Conservation (phyloP, 2,329 filamentous ascomycete species). For the Colletotrichum paranaense region DNA sequence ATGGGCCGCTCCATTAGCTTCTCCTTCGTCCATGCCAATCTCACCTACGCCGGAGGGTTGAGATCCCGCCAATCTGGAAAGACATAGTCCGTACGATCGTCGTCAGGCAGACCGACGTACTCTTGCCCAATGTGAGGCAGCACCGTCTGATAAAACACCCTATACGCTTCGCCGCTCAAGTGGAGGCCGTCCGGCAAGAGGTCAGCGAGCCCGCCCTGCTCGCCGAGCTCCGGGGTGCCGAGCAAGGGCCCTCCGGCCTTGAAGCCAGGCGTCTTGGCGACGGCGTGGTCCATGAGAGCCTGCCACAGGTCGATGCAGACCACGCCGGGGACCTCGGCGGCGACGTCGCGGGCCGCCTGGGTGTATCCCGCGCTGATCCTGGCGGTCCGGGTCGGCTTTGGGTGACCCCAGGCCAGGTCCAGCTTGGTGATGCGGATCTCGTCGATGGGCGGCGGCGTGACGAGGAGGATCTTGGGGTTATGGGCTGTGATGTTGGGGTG, state of each 20-base stretch:
- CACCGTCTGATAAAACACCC: slow-evolving; percentile 61
- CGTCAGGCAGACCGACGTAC: slow-evolving; percentile 49
- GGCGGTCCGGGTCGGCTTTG: slow-evolving; percentile 55
- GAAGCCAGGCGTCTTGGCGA: slow-evolving; percentile 66
- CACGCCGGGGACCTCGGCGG: slow-evolving; percentile 73
- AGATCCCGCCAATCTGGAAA: slow-evolving; percentile 60
- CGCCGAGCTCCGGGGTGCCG: slow-evolving; percentile 61
- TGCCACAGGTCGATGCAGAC: slow-evolving; percentile 84
- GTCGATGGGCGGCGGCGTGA: slow-evolving; percentile 86
- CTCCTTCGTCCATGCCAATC: neutral
- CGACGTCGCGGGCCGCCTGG: slow-evolving; percentile 72
- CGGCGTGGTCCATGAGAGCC: slow-evolving; percentile 79
- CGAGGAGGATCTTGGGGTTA: slow-evolving; percentile 77
- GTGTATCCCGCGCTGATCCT: slow-evolving; percentile 67
- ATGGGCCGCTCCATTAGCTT: slow-evolving; percentile 2
- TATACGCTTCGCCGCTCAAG: slow-evolving; percentile 65
- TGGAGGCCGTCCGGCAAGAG: slow-evolving; percentile 70
- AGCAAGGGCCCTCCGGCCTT: slow-evolving; percentile 60
- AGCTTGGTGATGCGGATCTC: slow-evolving; percentile 69
- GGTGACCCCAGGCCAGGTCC: slow-evolving; percentile 58
- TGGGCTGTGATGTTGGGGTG: slow-evolving; percentile 79
- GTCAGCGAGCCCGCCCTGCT: slow-evolving; percentile 61
- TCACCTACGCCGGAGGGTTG: slow-evolving; percentile 25
- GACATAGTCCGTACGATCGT: slow-evolving; percentile 53
- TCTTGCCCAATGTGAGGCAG: slow-evolving; percentile 59